These are phyloP conservation scores for Nidula microcarpa DNA, from an alignment of 768 basidiomycete genomes.

Conservation along the genomic window DNA sequence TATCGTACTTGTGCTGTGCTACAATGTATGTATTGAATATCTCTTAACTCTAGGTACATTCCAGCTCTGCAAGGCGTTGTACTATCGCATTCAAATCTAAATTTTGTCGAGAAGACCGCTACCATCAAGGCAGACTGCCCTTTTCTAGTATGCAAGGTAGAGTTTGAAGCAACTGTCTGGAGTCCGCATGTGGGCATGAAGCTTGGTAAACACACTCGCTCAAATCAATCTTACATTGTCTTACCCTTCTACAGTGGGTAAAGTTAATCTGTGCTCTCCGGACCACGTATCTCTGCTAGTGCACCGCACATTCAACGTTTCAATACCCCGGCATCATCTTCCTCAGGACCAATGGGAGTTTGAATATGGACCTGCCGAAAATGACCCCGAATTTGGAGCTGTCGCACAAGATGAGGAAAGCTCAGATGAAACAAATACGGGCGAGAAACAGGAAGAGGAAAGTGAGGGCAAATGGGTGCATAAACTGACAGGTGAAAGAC, in stretches of 20 bases:
- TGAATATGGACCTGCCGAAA: conserved; percentile 80
- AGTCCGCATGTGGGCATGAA: conserved; percentile 79
- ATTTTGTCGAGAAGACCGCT: conserved; percentile 62
- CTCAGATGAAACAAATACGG: conserved; percentile 9
- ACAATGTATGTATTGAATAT: too few relatives aligned
- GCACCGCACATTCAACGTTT: conserved; percentile 91
- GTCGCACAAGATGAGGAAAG: conserved; percentile 21
- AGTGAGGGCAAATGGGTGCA: conserved; percentile 79
- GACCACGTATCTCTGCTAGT: conserved; percentile 90
- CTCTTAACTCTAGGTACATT: conserved; percentile 72
- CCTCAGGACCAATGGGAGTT: conserved; percentile 79
- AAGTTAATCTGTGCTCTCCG: conserved; percentile 83
- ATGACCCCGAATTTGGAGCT: conserved; percentile 68
- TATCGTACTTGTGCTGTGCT: conserved; percentile 7
- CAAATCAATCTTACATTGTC: background rate
- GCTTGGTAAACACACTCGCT: conserved; percentile 60
- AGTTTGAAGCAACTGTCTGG: conserved; percentile 88
- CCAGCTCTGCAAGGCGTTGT: conserved; percentile 85
- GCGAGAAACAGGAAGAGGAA: conserved; percentile 27
- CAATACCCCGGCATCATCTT: conserved; percentile 91
- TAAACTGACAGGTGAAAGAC: conserved; percentile 57
- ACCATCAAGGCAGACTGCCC: conserved; percentile 81
- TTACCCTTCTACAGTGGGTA: conserved; percentile 55
- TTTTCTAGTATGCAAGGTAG: conserved; percentile 69
- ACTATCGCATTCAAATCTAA: conserved; percentile 77